Conservation (phyloP, 495 filamentous ascomycete genomes). For the Xylaria nigripes region DNA sequence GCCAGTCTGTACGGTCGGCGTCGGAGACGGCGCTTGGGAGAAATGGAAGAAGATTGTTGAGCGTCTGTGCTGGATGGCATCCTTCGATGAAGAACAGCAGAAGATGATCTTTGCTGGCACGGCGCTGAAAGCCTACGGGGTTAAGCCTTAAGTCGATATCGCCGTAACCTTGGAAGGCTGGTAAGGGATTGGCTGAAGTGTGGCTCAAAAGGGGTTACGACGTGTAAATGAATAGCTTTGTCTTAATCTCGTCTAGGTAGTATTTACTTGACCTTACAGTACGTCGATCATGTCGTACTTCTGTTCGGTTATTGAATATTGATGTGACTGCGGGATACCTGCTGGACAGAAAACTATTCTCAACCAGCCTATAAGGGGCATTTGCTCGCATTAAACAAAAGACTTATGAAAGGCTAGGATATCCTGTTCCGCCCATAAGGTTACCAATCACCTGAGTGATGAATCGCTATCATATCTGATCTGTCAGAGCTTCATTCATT, state of each 20-base stretch:
- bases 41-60: conserved; percentile 55
- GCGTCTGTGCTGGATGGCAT: conserved; percentile 48
- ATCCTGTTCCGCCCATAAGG: too few relatives aligned
- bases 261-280: too few relatives aligned
- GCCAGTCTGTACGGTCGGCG: conserved; percentile 72
- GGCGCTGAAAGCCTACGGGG: conserved; percentile 56
- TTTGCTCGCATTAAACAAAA: too few relatives aligned
- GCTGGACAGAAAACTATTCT: not conserved
- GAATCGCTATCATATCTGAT: not conserved
- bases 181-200: not conserved
- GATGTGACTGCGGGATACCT: not conserved
- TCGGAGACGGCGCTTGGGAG: conserved; percentile 46
- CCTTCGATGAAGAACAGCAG: conserved; percentile 49
- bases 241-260: too few relatives aligned
- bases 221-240: too few relatives aligned
- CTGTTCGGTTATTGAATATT: not conserved
- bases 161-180: too few relatives aligned
- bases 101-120: conserved; percentile 60
- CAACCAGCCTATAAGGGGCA: too few relatives aligned
- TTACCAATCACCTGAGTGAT: not conserved
- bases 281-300: too few relatives aligned
- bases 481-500: too few relatives aligned
- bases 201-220: too few relatives aligned
- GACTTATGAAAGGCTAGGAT: too few relatives aligned
- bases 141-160: conserved; percentile 25